phyloP scores from a whole-genome alignment of 352 stramenopile genomes.

The Globisporangium recalcitrans region DNA sequence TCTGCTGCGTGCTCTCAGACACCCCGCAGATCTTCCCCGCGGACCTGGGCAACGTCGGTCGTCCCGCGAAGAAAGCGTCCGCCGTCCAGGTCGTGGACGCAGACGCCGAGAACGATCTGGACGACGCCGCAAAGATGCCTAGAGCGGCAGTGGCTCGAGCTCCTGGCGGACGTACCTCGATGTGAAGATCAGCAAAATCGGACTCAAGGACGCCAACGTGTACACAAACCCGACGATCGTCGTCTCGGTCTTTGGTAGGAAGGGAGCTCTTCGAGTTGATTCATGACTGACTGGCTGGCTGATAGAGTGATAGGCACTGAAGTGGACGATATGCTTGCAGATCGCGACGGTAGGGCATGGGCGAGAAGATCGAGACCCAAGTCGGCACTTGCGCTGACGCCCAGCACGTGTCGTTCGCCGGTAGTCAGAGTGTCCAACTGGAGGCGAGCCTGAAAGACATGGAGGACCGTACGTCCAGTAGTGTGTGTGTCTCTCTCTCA shows the following conservation, averaged over 20 bases:
- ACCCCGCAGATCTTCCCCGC: conserved; percentile 37
- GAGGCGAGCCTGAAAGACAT: conserved; percentile 45
- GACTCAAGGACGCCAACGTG: conserved; percentile 52
- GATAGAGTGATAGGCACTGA: background rate
- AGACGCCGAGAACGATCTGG: conserved; percentile 18
- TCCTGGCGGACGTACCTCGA: conserved; percentile 44
- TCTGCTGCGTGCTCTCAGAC: conserved; percentile 31
- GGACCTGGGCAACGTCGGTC: conserved; percentile 16
- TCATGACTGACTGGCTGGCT: background rate
- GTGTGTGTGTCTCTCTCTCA: background rate
- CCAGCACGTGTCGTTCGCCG: conserved; percentile 47
- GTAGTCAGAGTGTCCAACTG: conserved; percentile 27
- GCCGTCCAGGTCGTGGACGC: conserved; percentile 27
- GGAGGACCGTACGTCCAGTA: conserved; percentile 39
- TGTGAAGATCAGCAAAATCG: conserved; percentile 47
- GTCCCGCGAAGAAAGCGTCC: conserved; percentile 22
- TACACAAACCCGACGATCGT: conserved; percentile 65
- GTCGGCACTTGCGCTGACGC: conserved; percentile 33
- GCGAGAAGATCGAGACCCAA: conserved; percentile 46
- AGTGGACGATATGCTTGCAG: conserved; percentile 13
- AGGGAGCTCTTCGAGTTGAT: background rate
- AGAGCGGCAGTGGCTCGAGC: background rate
- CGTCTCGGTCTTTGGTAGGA: conserved; percentile 51
- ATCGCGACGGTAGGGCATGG: conserved; percentile 45
- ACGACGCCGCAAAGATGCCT: conserved; percentile 16